Conservation (phyloP, 345 rosid genomes). For the Ceriops zippeliana region DNA sequence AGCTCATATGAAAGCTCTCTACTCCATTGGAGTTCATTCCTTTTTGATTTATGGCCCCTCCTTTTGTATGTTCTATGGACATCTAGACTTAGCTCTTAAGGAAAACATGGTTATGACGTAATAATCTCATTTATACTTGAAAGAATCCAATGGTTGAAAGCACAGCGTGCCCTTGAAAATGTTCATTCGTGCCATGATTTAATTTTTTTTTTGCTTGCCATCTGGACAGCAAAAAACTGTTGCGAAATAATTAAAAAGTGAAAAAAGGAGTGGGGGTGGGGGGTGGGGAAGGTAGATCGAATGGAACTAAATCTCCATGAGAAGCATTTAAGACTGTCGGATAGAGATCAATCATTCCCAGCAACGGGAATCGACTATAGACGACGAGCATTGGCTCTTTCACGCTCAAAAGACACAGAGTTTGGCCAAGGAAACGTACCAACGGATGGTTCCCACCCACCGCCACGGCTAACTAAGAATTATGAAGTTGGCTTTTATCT, state of each 20-base stretch:
- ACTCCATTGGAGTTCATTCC: too few species aligned
- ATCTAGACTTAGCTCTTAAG: background rate
- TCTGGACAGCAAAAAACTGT: background rate
- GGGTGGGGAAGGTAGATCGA: background rate
- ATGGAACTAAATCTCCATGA: slow-evolving; percentile 5
- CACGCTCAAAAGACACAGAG: background rate
- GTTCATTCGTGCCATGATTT: background rate
- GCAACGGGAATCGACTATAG: too few species aligned
- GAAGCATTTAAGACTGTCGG: background rate
- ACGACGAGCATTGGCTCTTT: too few species aligned
- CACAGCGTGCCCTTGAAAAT: background rate
- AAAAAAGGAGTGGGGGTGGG: too few species aligned
- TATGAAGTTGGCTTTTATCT: too few species aligned
- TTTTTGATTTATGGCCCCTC: too few species aligned
- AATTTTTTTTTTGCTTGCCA: too few species aligned
- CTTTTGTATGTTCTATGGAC: background rate
- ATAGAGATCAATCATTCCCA: too few species aligned
- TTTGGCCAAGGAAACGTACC: background rate
- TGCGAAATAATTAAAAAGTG: background rate
- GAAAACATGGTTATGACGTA: background rate
- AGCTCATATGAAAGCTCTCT: too few species aligned
- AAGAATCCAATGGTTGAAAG: background rate
- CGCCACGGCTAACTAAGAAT: background rate
- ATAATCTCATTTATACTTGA: background rate
- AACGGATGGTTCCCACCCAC: background rate